Evolutionary conservation across 192 early-diverging fungal genomes (phyloP).

Genomic region (Coemansia sp.): DNA sequence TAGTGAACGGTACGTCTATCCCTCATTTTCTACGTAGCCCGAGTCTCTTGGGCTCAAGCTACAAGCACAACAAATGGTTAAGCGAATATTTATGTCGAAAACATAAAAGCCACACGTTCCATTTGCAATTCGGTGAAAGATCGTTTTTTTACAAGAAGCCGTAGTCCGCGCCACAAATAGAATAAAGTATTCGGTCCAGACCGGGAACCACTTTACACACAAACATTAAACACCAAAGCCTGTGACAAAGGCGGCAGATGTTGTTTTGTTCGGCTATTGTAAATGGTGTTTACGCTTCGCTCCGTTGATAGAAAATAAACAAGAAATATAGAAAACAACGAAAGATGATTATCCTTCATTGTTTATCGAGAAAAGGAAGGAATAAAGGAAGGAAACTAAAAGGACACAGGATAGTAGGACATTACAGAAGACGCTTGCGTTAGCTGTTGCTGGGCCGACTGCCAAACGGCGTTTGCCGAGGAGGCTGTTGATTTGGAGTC

Average conservation of each 20-base stretch:
- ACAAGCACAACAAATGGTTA: no score
- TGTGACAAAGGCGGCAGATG: not conserved
- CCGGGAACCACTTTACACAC: not conserved
- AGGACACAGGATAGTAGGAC: constrained; percentile 1
- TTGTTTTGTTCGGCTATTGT: not conserved
- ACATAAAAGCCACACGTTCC: not conserved
- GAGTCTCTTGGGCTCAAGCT: no score
- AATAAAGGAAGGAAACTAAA: constrained; percentile 5
- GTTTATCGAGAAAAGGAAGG: constrained; percentile 1
- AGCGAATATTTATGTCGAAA: no score
- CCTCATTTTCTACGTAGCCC: not conserved
- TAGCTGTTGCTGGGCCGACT: constrained; percentile 1
- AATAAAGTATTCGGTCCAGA: not conserved
- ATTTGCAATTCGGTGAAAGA: not conserved
- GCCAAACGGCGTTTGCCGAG: not conserved
- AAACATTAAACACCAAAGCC: not conserved
- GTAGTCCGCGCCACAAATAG: not conserved
- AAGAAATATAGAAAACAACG: constrained; percentile 8
- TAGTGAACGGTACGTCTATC: not conserved
- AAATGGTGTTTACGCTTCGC: constrained; percentile 2
- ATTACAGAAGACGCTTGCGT: constrained; percentile 1
- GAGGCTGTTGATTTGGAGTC: not conserved
- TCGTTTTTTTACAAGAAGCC: not conserved
- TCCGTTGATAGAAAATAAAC: constrained; percentile 4
- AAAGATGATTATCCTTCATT: constrained; percentile 2